Base-by-base conservation (phyloP, 495 filamentous ascomycete genomes). In the Aspergillus avenaceus region DNA sequence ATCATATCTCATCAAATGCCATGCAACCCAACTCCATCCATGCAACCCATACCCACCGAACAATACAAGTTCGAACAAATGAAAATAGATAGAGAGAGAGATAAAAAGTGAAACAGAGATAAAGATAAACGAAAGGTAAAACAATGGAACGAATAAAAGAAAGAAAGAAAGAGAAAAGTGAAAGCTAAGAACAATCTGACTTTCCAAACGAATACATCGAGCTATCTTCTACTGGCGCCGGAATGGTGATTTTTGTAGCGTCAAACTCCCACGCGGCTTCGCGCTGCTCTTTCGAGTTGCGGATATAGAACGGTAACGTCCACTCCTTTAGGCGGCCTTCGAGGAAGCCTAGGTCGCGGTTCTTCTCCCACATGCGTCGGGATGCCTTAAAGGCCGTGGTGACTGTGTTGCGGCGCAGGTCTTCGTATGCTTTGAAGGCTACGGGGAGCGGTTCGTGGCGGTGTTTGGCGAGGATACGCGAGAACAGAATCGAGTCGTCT, bases 401-500 rank as follows among this genome's bases (percentile, higher is more conserved):
- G 54, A 85, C 79, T 23, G 71, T 67, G 0, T 60, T 62, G 21
- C 77, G 66, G 8, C 81, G 66, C 1, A 80, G 61, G 11, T 58
- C 54, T 50, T 82, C 80, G 56, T 81, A 83, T 5, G 70, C 69
- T 26, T 71, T 62, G 50, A 85, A 82, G 0, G 70, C 65, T 46
- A 70, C 68, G 2, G 63, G 46, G 14, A 81, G 37, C 1, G 69
- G 63, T 18, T 71, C 63, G 14, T 62, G 57, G 6, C 66, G 60
- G 41, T 71, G 60, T 27, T 54, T 60, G 26, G 56, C 59, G 8
- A 84, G 53, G 27, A 78, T 67, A 9, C 75, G 75, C 11, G 76
- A 70, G 54, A 84, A 74, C 8, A 84, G 63, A 27, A 84, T 79
- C 4, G 72, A 75, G 61, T 84, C 82, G 56, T 84, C 81, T 12